Evolutionary conservation across 2,329 filamentous ascomycete species (phyloP).

Genomic region (Sporothrix phasma): DNA sequence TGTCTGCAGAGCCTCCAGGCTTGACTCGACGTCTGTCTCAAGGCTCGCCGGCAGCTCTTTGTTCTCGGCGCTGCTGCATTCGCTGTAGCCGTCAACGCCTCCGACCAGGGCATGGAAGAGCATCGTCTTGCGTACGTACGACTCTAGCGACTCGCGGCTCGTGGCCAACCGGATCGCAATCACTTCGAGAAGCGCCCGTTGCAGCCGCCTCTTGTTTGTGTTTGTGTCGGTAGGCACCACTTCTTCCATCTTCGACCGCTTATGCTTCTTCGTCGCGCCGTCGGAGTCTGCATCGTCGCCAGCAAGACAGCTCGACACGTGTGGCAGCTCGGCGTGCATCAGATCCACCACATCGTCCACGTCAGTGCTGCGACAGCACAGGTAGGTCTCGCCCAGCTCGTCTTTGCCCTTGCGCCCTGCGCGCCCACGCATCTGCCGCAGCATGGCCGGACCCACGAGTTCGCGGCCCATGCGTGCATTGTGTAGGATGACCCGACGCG

Average conservation of each 20-base stretch:
- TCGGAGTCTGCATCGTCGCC: slow-evolving; percentile 6
- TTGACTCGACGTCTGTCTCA: slow-evolving; percentile 42
- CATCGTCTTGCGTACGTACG: slow-evolving; percentile 60
- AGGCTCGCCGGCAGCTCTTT: neutral
- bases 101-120: slow-evolving; percentile 46
- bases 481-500: slow-evolving; percentile 64
- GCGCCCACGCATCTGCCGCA: slow-evolving; percentile 71
- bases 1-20: slow-evolving; percentile 32
- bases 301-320: slow-evolving; percentile 54
- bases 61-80: slow-evolving; percentile 28
- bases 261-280: slow-evolving; percentile 39
- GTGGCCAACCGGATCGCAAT: slow-evolving; percentile 59
- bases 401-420: slow-evolving; percentile 72
- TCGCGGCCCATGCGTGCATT: slow-evolving; percentile 67
- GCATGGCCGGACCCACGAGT: slow-evolving; percentile 66
- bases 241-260: neutral
- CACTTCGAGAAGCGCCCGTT: slow-evolving; percentile 61
- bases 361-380: slow-evolving; percentile 61
- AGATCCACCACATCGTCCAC: slow-evolving; percentile 60
- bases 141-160: slow-evolving; percentile 51
- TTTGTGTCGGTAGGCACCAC: neutral
- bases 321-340: slow-evolving; percentile 62
- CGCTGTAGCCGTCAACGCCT: slow-evolving; percentile 23
- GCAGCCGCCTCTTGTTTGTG: slow-evolving; percentile 52
- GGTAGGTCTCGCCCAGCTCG: slow-evolving; percentile 65